These are phyloP conservation scores for Rosa rugosa DNA, from an alignment of 306 rosid genomes.

Conservation along the genomic window DNA sequence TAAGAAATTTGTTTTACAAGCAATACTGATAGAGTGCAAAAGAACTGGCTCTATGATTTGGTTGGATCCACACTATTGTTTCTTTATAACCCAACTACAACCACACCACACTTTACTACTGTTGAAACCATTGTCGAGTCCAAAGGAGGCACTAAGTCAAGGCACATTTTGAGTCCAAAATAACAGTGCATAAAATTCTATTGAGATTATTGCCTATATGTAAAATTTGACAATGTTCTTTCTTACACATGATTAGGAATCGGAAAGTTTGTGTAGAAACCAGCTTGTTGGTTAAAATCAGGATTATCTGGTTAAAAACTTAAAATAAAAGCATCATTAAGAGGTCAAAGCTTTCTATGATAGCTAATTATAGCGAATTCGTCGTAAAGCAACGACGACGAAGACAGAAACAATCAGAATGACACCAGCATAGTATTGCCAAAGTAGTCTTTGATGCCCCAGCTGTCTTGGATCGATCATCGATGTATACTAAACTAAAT, in stretches of 20 bases:
- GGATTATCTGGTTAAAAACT: too few relatives aligned
- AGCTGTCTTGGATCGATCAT: not conserved
- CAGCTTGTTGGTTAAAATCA: too few relatives aligned
- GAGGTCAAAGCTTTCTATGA: too few relatives aligned
- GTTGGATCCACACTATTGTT: conserved; percentile 1
- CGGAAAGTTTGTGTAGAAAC: not conserved
- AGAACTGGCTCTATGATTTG: not conserved
- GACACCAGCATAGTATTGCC: too few relatives aligned
- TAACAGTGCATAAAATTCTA: not conserved
- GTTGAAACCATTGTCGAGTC: not conserved
- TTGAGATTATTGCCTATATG: not conserved
- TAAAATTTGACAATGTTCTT: too few relatives aligned
- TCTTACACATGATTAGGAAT: not conserved
- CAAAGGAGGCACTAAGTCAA: not conserved
- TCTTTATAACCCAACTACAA: conserved; percentile 10
- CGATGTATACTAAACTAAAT: not conserved
- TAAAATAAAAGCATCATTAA: too few relatives aligned
- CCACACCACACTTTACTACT: not conserved
- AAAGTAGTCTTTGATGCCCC: too few relatives aligned
- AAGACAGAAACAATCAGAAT: not conserved
- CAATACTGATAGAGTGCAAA: not conserved
- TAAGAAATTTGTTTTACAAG: not conserved
- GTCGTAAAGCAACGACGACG: too few relatives aligned
- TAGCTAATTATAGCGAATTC: too few relatives aligned
- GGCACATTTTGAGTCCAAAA: not conserved